Conservation (phyloP, 2,329 filamentous ascomycete genomes). For the Rhinocladiella similis region DNA sequence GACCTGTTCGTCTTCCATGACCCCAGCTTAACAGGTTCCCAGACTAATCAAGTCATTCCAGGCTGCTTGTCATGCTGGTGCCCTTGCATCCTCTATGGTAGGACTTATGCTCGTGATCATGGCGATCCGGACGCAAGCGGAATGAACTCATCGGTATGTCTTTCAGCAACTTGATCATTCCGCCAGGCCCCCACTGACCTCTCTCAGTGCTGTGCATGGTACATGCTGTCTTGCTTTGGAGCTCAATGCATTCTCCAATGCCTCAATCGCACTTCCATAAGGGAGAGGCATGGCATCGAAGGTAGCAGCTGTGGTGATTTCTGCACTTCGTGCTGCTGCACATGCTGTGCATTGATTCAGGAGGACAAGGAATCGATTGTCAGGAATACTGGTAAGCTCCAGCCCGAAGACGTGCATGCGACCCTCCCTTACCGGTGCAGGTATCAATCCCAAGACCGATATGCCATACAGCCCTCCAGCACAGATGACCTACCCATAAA, state of each 20-base stretch:
- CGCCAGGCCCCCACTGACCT: not conserved
- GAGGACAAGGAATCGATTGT: constrained; percentile 55
- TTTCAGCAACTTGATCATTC: constrained; percentile 1
- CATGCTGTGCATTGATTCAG: constrained; percentile 59
- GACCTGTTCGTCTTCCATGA: constrained; percentile 31
- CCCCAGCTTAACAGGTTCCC: not conserved
- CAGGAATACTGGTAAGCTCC: constrained; percentile 11
- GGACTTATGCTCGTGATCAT: constrained; percentile 36
- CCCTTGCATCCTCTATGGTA: constrained; percentile 37
- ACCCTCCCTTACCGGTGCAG: not conserved
- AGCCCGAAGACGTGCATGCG: too few relatives aligned
- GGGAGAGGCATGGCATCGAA: constrained; percentile 55
- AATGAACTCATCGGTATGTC: constrained; percentile 31
- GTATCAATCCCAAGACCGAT: constrained; percentile 28
- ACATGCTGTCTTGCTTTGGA: constrained; percentile 33
- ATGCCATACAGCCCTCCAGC: constrained; percentile 20
- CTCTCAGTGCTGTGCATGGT: constrained; percentile 39
- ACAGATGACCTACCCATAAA: constrained; percentile 20
- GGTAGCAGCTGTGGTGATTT: constrained; percentile 53
- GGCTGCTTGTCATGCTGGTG: constrained; percentile 33
- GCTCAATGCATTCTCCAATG: constrained; percentile 47
- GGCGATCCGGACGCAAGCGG: constrained; percentile 31
- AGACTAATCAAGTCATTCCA: constrained; percentile 13
- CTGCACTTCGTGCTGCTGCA: constrained; percentile 56
- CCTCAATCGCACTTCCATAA: constrained; percentile 56